phyloP scores from a whole-genome alignment of 2,329 filamentous ascomycete genomes.

The Didymellaceae sp. region DNA sequence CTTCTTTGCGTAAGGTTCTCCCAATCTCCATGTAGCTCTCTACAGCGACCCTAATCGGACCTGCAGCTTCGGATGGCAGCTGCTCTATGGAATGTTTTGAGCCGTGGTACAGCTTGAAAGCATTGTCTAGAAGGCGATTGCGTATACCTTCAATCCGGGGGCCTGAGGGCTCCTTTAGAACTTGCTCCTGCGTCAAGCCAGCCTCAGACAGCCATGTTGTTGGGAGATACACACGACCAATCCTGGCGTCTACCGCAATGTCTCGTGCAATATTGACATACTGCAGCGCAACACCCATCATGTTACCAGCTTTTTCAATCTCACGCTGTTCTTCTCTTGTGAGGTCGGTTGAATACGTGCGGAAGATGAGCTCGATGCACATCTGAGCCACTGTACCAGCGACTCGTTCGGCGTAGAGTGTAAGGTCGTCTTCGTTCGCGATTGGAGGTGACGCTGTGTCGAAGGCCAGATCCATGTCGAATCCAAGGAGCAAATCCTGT shows the following conservation, averaged over 20 bases:
- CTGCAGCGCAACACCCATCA: slow-evolving; percentile 77
- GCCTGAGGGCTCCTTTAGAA: slow-evolving; percentile 59
- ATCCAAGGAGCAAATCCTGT: slow-evolving; percentile 70
- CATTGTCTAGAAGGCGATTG: slow-evolving; percentile 62
- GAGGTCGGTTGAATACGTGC: slow-evolving; percentile 56
- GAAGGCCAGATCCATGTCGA: slow-evolving; percentile 72
- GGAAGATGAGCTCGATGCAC: slow-evolving; percentile 70
- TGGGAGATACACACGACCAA: slow-evolving; percentile 73
- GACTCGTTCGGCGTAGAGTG: slow-evolving; percentile 70
- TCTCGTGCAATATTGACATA: slow-evolving; percentile 80
- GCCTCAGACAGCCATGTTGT: slow-evolving; percentile 67
- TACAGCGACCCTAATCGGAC: slow-evolving; percentile 71
- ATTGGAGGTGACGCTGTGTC: slow-evolving; percentile 58
- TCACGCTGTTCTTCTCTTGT: slow-evolving; percentile 43
- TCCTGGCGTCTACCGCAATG: slow-evolving; percentile 69
- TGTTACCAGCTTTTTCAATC: slow-evolving; percentile 63
- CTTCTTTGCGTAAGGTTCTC: slow-evolving; percentile 61
- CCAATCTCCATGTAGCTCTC: slow-evolving; percentile 81
- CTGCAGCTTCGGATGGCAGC: slow-evolving; percentile 66
- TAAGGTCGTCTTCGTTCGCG: slow-evolving; percentile 62
- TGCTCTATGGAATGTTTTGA: slow-evolving; percentile 65
- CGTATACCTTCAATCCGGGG: slow-evolving; percentile 59
- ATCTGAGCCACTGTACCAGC: slow-evolving; percentile 75
- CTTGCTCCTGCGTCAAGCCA: slow-evolving; percentile 60
- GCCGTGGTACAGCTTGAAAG: slow-evolving; percentile 65